Base-by-base conservation (phyloP, 805 yeast genomes). In the Metschnikowia amazonensis region DNA sequence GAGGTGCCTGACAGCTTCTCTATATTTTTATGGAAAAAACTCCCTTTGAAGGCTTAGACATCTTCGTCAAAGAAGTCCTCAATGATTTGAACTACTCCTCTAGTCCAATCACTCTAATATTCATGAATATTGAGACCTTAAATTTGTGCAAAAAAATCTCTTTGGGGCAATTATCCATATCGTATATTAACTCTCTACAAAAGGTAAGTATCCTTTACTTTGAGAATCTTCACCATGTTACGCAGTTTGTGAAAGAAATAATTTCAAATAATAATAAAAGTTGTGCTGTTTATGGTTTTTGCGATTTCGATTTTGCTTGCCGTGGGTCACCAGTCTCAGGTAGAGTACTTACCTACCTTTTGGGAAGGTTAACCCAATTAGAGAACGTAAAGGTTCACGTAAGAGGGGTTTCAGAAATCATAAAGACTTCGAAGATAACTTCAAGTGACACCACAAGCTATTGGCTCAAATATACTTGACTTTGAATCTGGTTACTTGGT, bases 401-500 rank as follows among this genome's bases (percentile, higher is more conserved):
- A 9, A 37, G 9, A 27, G 11, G 24, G 16, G 17, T 20, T 27
- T 36, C 40, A 16, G 20, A 16, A 17, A 9, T 36, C 18, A 25
- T 3, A 18, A 31, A 36, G 40, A 27, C 40, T 17, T 25, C 11
- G 11, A 11, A 13, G 6, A n/a, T 10, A 20, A 8, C 9, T 25
- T 36, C 40, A 25, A 27, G 16, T 25, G 21, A 17, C 11, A 25
- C 13, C 16, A 21, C 16, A 17, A 20, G 20, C 25, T 37, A 37
- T 37, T 28, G 41, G 41, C 41, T 18, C 10, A 37, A 5, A n/a
- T 37, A 27, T 13, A 20, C 3, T 18, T 37, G 27, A 37, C 17
- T 13, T 20, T 5, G 14, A 29, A 6, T 29, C 18, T 6, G 13
- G 3, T 39, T 16, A 29, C 6, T 39, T 30, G 16, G 47, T 60